Evolutionary conservation across 2,329 filamentous ascomycete species (phyloP).

Genomic region (Trichoderma sp.): DNA sequence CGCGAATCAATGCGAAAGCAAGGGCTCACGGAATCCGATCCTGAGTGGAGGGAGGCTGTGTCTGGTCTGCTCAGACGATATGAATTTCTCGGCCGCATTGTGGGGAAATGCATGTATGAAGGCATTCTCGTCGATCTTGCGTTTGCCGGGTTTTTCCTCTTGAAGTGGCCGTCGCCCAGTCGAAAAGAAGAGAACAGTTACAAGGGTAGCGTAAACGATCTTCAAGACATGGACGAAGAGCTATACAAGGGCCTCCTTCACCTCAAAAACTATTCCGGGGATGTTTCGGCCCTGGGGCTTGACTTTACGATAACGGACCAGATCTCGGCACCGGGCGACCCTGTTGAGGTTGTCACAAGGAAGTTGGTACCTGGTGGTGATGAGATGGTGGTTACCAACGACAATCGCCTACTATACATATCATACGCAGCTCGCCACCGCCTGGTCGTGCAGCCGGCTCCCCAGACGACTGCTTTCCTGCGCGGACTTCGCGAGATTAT

Average conservation of each 20-base stretch:
- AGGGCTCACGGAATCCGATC: conserved; percentile 54
- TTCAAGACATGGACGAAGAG: conserved; percentile 86
- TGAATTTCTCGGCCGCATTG: conserved; percentile 88
- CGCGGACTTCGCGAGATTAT: conserved; percentile 85
- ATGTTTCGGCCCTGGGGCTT: conserved; percentile 70
- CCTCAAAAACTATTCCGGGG: conserved; percentile 81
- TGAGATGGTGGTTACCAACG: conserved; percentile 78
- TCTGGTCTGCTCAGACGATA: conserved; percentile 69
- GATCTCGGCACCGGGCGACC: conserved; percentile 48
- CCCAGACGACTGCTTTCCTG: conserved; percentile 87
- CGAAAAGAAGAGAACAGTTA: conserved; percentile 67
- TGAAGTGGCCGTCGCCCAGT: conserved; percentile 87
- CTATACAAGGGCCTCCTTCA: conserved; percentile 82
- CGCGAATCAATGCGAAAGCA: conserved; percentile 57
- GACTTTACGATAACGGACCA: conserved; percentile 89
- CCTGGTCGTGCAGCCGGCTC: conserved; percentile 73
- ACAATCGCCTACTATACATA: conserved; percentile 92
- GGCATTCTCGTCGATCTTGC: conserved; percentile 90
- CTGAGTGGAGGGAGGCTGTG: conserved; percentile 59
- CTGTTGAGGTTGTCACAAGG: conserved; percentile 65
- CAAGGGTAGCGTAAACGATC: conserved; percentile 90
- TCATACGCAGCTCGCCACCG: conserved; percentile 87
- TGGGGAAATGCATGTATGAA: conserved; percentile 97
- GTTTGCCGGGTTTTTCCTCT: conserved; percentile 93
- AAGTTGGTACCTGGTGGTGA: conserved; percentile 78